phyloP scores from a whole-genome alignment of 2,329 filamentous ascomycete species.

The Didymella arachidicola region DNA sequence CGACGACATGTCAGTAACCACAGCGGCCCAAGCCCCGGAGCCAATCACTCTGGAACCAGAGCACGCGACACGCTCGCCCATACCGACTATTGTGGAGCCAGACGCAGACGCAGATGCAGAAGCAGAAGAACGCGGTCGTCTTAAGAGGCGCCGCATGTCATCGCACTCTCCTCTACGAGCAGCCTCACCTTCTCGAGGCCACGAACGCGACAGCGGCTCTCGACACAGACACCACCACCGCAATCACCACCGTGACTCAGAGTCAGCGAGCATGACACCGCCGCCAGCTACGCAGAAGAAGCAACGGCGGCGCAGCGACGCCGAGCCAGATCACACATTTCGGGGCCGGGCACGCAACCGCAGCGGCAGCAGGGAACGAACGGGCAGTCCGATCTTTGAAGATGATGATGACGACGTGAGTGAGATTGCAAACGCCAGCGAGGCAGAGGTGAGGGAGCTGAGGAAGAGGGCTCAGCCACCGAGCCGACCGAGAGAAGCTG shows the following conservation, averaged over 20 bases:
- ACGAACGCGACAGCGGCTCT: constrained; percentile 43
- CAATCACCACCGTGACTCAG: constrained; percentile 41
- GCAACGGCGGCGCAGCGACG: constrained; percentile 44
- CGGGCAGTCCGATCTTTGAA: constrained; percentile 36
- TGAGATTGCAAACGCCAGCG: constrained; percentile 13
- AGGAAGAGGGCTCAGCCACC: constrained; percentile 48
- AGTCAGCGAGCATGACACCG: constrained; percentile 36
- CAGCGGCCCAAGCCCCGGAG: constrained; percentile 7
- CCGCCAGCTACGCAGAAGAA: constrained; percentile 34
- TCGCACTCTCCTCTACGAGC: constrained; percentile 42
- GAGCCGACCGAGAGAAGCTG: constrained; percentile 39
- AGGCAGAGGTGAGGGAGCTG: constrained; percentile 38
- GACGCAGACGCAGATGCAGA: constrained; percentile 37
- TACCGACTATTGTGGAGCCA: constrained; percentile 29
- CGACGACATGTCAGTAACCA: constrained; percentile 13
- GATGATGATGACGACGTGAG: constrained; percentile 22
- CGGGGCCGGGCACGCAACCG: constrained; percentile 43
- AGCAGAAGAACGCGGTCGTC: constrained; percentile 42
- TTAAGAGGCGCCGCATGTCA: constrained; percentile 42
- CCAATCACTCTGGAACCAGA: not conserved
- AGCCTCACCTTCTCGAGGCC: constrained; percentile 45
- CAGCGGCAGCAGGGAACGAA: constrained; percentile 30
- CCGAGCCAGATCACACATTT: constrained; percentile 47
- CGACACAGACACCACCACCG: constrained; percentile 44
- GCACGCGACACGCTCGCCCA: not conserved